phyloP scores from a whole-genome alignment of 495 filamentous ascomycete species.

The Letharia columbiana region DNA sequence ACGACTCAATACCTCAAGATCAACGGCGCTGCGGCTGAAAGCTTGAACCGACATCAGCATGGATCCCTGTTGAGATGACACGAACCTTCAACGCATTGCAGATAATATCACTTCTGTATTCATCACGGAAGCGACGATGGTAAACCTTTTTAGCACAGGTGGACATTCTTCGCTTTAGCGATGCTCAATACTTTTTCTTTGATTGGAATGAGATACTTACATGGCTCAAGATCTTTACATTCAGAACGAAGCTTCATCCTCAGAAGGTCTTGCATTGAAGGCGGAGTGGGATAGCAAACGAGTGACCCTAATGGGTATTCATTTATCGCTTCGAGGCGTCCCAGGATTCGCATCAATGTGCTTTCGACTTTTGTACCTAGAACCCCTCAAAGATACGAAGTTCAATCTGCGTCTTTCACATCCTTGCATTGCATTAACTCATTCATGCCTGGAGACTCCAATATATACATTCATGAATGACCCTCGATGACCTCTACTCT shows the following conservation, averaged over 20 bases:
- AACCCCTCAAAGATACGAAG: not conserved
- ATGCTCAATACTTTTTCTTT: not conserved
- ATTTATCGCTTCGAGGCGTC: slow-evolving; percentile 8
- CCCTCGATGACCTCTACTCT: not conserved
- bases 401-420: not conserved
- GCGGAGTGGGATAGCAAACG: not conserved
- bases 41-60: not conserved
- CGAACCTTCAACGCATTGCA: not conserved
- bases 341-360: not conserved
- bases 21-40: not conserved
- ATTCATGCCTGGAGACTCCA: not conserved
- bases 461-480: not conserved
- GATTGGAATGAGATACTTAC: not conserved
- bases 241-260: not conserved
- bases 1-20: not conserved
- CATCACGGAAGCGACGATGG: not conserved
- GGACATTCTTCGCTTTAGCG: not conserved
- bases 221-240: not conserved
- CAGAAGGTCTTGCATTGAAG: not conserved
- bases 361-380: not conserved
- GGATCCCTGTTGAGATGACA: not conserved
- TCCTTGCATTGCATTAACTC: not conserved
- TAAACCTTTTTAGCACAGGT: not conserved
- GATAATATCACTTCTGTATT: not conserved
- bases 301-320: not conserved